A percentile compares a stretch with the other conserved stretches of the same genome.
Conservation (phyloP, 257 asterid genomes). For the Capsicum chinense region DNA sequence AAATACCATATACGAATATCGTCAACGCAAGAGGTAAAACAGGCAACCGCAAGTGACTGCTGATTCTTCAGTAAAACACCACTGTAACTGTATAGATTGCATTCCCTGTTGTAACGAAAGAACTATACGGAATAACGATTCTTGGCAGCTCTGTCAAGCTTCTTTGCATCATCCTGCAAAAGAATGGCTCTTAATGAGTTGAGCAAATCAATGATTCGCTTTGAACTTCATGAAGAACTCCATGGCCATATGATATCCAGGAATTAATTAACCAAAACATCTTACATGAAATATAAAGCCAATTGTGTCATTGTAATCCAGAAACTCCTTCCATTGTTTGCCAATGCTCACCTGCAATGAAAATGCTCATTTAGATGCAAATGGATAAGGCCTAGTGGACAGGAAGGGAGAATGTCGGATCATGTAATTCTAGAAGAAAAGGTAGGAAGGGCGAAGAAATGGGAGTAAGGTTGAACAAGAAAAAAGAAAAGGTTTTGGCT, state of each 20-base stretch:
- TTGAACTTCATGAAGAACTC: no score
- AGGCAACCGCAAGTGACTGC: constrained; percentile 12
- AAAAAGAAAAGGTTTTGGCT: not conserved
- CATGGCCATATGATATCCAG: not conserved
- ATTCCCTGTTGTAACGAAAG: not conserved
- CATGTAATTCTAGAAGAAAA: not conserved
- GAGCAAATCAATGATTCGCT: not conserved
- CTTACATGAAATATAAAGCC: constrained; percentile 88
- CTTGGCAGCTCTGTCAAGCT: constrained; percentile 64
- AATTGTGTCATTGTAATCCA: constrained; percentile 71
- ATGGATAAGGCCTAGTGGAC: not conserved
- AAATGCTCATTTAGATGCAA: constrained; percentile 8
- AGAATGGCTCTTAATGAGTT: constrained; percentile 18
- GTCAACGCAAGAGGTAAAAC: not conserved
- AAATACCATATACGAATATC: not conserved
- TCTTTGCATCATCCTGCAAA: constrained; percentile 77
- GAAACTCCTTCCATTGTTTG: constrained; percentile 85
- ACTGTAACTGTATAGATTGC: not conserved
- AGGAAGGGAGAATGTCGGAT: not conserved
- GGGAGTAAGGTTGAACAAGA: not conserved
- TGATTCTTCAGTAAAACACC: not conserved
- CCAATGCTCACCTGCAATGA: constrained; percentile 81
- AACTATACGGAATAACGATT: constrained; percentile 58
- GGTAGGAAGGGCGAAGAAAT: not conserved
- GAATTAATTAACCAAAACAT: constrained; percentile 7